Base-by-base conservation (phyloP, 2,329 filamentous ascomycete species). In the Aspergillus melleus region DNA sequence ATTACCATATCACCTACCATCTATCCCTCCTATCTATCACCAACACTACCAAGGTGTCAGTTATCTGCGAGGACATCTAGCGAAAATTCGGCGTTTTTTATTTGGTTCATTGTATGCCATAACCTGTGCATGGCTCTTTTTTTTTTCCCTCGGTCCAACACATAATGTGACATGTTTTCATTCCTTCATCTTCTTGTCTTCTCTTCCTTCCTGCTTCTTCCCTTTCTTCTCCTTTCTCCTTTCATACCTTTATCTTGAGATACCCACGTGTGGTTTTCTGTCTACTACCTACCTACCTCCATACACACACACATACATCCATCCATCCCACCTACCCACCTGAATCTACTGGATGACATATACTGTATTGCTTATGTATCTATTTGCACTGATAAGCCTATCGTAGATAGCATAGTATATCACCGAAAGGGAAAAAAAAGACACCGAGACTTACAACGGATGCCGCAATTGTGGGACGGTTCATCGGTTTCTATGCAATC, bases 111-210 rank as follows among this genome's bases (percentile, higher is more conserved):
- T 42, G 14, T 42, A n/a, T 42, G 36, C 16, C 14, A 42, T 42
- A 42, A 42, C 16, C 14, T n/a, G 16, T 42, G 12, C 36, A 42
- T 42, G 5, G 12, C 4, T 16, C 16, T 42, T 42, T 14, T 42
- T 6, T n/a, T 42, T n/a, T 39, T 39, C 14, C n/a, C 16, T 42
- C 36, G 36, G 16, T 42, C 14, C 36, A 42, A 42, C 5, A 42
- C 36, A 42, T 42, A 42, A 42, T 42, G 36, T n/a, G 16, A 42
- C 36, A 42, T 42, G 36, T 42, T 9, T 29, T 42, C 36, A 42
- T 57, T 61, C 36, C 20, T 29, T 49, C 59, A 29, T 61, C 30
- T 54, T 49, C n/a, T n/a, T 14, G 5, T 12, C 6, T 44, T 54
- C 52, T 26, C 12, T 1, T n/a, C 20, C n/a, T 36, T 58, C 30